Evolutionary conservation across 306 rosid genomes (phyloP), one percentile per base, ranked within the genome.

Genomic region (Begonia fuchsioides): DNA sequence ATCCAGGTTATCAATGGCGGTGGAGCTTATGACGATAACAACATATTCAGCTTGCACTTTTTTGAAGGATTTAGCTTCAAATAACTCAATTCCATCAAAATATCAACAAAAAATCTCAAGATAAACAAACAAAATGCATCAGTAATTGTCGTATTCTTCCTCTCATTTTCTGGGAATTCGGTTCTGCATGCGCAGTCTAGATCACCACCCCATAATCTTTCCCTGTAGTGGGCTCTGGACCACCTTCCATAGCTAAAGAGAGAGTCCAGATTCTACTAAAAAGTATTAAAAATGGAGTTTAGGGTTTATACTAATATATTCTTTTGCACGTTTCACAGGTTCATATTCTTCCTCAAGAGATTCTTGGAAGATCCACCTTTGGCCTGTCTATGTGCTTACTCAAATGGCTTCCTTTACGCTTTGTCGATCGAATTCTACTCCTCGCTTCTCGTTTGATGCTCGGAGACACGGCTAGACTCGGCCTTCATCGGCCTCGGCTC

Each of bases 351-450:
- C 96, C 96, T 32, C 94, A 82, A 40, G 81, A 79, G 61, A 79
- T 86, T 72, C 67, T 86, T 3, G 96, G 96, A 66, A 74, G 61
- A 75, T 86, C 96, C 55, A 86, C 90, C 19, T 86, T 86, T 70
- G 83, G 86, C 12, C 50, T 86, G 59, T 86, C 96, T 2, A 82
- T 82, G 83, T 76, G 73, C 60, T 68, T 86, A 60, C 81, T 78
- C 17, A 86, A 79, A 70, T 76, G 93, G 93, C 61, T 86, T n/a
- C 93, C 96, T 4, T 47, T 79, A 54, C 43, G 72, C 15, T 41
- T 82, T 43, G 96, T 82, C 63, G 96, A 86, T 76, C 72, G 62
- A n/a, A 68, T 86, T 59, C 66, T 86, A 54, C 83, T 86, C 38
- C 15, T 76, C 10, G 54, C 79, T 72, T 76, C 96, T 17, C 70